These are phyloP conservation scores for Trichoderma guizhouense DNA, from an alignment of 2,329 filamentous ascomycete species.

Conservation along the genomic window DNA sequence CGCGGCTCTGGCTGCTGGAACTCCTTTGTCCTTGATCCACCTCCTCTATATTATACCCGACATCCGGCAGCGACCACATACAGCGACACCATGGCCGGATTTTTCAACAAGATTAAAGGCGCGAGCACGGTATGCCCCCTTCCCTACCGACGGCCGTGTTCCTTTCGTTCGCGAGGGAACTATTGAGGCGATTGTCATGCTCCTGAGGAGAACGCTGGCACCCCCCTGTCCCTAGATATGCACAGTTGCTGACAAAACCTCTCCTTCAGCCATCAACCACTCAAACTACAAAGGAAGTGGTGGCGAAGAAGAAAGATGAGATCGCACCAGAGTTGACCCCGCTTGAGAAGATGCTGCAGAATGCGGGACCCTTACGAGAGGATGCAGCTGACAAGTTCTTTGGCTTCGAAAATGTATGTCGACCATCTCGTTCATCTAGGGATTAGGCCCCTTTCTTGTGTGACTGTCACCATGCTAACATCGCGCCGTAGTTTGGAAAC, in stretches of 20 bases:
- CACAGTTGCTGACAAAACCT: conserved; percentile 33
- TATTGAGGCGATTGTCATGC: neutral
- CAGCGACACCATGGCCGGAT: conserved; percentile 49
- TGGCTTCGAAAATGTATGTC: conserved; percentile 91
- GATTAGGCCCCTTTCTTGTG: neutral
- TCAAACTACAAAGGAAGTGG: conserved; percentile 44
- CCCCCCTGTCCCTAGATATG: neutral
- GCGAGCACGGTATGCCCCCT: conserved; percentile 50
- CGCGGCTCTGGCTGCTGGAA: conserved; percentile 34
- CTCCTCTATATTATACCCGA: neutral
- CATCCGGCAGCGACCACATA: neutral
- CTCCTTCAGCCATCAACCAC: conserved; percentile 42
- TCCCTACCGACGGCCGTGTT: neutral
- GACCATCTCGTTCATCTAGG: conserved; percentile 10
- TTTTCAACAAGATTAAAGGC: conserved; percentile 59
- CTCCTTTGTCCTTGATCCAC: conserved; percentile 22
- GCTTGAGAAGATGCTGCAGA: conserved; percentile 71
- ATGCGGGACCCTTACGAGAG: conserved; percentile 73
- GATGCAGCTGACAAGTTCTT: conserved; percentile 98
- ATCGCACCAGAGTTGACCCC: conserved; percentile 58
- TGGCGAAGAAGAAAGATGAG: conserved; percentile 56
- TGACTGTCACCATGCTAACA: conserved; percentile 34
- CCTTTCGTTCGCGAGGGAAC: neutral
- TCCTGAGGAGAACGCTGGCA: neutral
- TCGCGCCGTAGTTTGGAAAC: conserved; percentile 74